Conservation (phyloP, 768 basidiomycete genomes). For the Termitomyces heimii region DNA sequence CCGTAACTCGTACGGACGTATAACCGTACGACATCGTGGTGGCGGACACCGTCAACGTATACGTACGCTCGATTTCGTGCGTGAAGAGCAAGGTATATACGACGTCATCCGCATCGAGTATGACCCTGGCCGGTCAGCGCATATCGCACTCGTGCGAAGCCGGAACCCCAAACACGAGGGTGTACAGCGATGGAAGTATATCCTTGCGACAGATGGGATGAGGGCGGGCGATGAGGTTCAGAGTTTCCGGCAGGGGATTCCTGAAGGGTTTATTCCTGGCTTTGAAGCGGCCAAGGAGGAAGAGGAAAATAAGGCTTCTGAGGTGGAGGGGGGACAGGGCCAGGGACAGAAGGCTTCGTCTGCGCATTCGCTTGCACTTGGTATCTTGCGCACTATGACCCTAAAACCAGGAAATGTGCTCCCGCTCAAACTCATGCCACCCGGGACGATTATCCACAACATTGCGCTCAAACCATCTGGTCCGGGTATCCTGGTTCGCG, state of each 20-base stretch:
- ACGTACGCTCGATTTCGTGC: conserved; percentile 80
- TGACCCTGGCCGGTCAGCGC: conserved; percentile 89
- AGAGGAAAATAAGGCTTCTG: conserved; percentile 6
- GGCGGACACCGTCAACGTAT: conserved; percentile 89
- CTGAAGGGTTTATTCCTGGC: conserved; percentile 64
- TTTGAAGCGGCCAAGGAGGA: conserved; percentile 24
- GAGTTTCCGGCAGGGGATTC: conserved; percentile 80
- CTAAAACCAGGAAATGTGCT: conserved; percentile 92
- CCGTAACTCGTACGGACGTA: conserved; percentile 73
- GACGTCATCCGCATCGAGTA: conserved; percentile 95
- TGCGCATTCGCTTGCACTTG: conserved; percentile 66
- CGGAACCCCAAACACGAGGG: conserved; percentile 49
- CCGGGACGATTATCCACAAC: conserved; percentile 87
- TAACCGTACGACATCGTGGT: conserved; percentile 85
- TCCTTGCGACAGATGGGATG: conserved; percentile 86
- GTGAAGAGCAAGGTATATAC: conserved; percentile 72
- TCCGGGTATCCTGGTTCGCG: conserved; percentile 77
- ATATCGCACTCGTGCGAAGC: conserved; percentile 84
- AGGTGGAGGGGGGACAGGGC: conserved; percentile 12
- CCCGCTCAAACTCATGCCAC: conserved; percentile 84
- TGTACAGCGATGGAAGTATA: conserved; percentile 74
- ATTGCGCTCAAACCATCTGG: conserved; percentile 73
- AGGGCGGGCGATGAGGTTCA: conserved; percentile 85
- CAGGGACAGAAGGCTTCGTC: conserved; percentile 22
- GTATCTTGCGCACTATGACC: conserved; percentile 77